Base-by-base conservation (phyloP, 2,329 filamentous ascomycete species). In the Fusarium zealandicum region DNA sequence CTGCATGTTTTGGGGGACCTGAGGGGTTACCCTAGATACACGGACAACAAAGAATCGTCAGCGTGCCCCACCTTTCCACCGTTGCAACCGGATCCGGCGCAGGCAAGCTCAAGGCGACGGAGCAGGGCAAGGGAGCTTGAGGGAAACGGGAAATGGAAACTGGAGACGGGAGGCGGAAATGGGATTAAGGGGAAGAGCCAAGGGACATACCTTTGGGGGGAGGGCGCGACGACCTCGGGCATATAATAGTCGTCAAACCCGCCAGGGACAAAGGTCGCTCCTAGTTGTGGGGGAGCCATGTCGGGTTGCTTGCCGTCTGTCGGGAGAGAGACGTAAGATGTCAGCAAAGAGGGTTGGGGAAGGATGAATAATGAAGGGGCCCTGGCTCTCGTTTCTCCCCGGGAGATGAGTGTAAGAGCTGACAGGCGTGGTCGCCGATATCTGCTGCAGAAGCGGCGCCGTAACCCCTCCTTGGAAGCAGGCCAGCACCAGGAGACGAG, bases 1-100 rank as follows among this genome's bases (percentile, higher is more conserved):
- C 78, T 96, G 92, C 85, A 99, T 97, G 76, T 96, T 93, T 76
- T 93, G 90, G 65, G 93, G 92, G 64, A 97, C 92, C 81, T 97
- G 92, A 73, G 92, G 90, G 87, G 93, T 96, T 70, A 96, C 86
- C 79, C 92, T 96, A 75, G 64, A 71, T 61, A 70, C 67, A 67
- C 62, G 46, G 54, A 65, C 59, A 65, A 67, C 61, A 65, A 63
- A 72, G 67, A 65, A 67, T 61, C 61, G 73, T 78, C 70, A 76
- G 75, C 70, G 63, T 63, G 71, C 70, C 70, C 71, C 70, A 71
- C 72, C 63, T 60, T 63, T 67, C 53, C 60, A 66, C 64, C 65
- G 66, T 66, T 59, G 40, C 47, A 59, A 57, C 64, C 60, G 58
- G 52, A 65, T 66, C 58, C 61, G 68, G 61, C 54, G 36, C 54